Conservation (phyloP, 768 basidiomycete genomes). For the Crucibulum laeve region DNA sequence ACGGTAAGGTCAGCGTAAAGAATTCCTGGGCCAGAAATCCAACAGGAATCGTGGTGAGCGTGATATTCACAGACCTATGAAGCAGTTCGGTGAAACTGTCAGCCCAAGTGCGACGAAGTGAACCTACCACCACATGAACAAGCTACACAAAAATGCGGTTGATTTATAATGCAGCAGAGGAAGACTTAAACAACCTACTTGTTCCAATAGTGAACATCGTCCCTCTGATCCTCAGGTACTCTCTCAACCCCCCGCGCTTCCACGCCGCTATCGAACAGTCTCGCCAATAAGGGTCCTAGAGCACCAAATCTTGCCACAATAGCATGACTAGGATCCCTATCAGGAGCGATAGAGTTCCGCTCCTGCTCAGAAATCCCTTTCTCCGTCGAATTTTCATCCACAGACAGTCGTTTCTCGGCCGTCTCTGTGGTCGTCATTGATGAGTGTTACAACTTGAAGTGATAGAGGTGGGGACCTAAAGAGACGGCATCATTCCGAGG, state of each 20-base stretch:
- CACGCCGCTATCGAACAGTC: constrained; percentile 1
- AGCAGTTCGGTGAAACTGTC: not conserved
- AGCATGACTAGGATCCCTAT: not conserved
- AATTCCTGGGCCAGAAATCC: not conserved
- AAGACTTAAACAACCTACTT: not conserved
- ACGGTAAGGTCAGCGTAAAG: not conserved
- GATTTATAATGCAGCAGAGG: not conserved
- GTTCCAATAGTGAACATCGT: not conserved
- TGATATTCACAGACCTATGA: not conserved
- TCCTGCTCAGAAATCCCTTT: too few species aligned
- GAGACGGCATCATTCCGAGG: too few species aligned
- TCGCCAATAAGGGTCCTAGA: not conserved
- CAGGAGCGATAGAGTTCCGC: not conserved
- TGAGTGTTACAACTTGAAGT: too few species aligned
- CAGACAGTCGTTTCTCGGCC: too few species aligned
- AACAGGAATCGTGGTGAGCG: not conserved
- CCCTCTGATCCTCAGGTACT: constrained; percentile 1
- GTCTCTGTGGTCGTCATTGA: too few species aligned
- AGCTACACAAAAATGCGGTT: not conserved
- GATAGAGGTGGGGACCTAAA: too few species aligned
- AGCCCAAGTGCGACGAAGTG: not conserved
- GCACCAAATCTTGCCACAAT: not conserved
- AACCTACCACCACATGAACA: constrained; percentile 1
- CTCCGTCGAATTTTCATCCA: too few species aligned
- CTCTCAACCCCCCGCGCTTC: constrained; percentile 1